phyloP scores from a whole-genome alignment of 2,329 filamentous ascomycete genomes.

The Alternaria ventricosa region DNA sequence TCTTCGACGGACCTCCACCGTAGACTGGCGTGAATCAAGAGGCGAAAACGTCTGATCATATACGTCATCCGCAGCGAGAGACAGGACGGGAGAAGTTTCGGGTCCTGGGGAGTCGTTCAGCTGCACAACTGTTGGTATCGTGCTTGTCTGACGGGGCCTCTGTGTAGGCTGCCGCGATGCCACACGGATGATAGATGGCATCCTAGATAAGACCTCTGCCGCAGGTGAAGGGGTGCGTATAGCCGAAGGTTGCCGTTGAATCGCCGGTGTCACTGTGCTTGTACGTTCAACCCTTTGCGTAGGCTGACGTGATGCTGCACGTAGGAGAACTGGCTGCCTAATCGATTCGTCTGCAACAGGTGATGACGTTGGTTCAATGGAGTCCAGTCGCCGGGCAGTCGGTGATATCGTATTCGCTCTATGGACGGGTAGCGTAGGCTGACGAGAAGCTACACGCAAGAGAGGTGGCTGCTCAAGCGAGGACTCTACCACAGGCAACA shows the following conservation, averaged over 20 bases:
- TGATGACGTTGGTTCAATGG: neutral
- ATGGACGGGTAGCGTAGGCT: neutral
- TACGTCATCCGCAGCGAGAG: neutral
- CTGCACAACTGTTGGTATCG: neutral
- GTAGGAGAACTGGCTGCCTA: neutral
- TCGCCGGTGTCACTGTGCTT: neutral
- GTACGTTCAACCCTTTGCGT: neutral
- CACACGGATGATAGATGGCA: neutral
- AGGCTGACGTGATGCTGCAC: neutral
- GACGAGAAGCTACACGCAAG: neutral
- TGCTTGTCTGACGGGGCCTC: neutral
- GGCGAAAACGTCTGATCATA: neutral
- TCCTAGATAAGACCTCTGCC: neutral
- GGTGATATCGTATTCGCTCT: neutral
- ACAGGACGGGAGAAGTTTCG: neutral
- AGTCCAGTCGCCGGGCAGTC: neutral
- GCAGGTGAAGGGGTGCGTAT: neutral
- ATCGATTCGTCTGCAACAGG: neutral
- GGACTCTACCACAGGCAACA: neutral
- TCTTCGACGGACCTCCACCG: neutral
- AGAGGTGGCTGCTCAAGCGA: neutral
- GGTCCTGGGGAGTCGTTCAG: neutral
- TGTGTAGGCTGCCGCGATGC: neutral
- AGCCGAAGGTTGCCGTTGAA: neutral
- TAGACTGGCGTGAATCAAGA: neutral